Percentiles rank a stretch among this genome's conserved stretches.
Conservation (phyloP, 768 basidiomycete genomes). For the Porphyrellus cyaneotinctus region DNA sequence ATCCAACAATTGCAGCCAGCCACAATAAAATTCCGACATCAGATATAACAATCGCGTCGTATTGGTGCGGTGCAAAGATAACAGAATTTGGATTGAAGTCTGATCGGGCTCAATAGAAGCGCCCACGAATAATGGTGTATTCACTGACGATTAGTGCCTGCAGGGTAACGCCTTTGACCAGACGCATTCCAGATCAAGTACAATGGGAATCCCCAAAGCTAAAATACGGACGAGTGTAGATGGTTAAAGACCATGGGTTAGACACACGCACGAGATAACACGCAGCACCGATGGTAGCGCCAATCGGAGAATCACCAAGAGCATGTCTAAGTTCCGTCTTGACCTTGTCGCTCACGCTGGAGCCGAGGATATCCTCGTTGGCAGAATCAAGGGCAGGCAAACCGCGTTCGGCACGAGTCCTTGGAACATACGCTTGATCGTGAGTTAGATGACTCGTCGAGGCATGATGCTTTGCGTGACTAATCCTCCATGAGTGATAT, state of each 20-base stretch:
- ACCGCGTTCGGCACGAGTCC: constrained; percentile 72
- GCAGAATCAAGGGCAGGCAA: constrained; percentile 62
- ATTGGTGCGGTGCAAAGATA: constrained; percentile 82
- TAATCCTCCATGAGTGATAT: constrained; percentile 95
- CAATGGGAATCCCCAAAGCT: constrained; percentile 82
- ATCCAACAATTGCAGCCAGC: constrained; percentile 53
- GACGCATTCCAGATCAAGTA: constrained; percentile 82
- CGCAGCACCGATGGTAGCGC: constrained; percentile 48
- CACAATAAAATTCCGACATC: constrained; percentile 79
- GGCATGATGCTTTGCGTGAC: constrained; percentile 93
- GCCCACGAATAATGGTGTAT: not conserved
- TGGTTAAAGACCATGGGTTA: not conserved
- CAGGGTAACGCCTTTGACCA: constrained; percentile 79
- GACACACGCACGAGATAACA: constrained; percentile 56
- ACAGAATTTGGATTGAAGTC: constrained; percentile 75
- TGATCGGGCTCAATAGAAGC: constrained; percentile 19
- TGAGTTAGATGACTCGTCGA: constrained; percentile 89
- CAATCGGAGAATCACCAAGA: constrained; percentile 88
- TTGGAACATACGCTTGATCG: constrained; percentile 93
- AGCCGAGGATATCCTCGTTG: constrained; percentile 61
- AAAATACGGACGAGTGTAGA: not conserved
- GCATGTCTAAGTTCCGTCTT: constrained; percentile 78
- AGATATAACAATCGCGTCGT: constrained; percentile 72
- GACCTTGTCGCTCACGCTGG: constrained; percentile 61
- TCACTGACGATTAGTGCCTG: constrained; percentile 70